Conservation (phyloP, 306 rosid genomes). For the Rosa rugosa region DNA sequence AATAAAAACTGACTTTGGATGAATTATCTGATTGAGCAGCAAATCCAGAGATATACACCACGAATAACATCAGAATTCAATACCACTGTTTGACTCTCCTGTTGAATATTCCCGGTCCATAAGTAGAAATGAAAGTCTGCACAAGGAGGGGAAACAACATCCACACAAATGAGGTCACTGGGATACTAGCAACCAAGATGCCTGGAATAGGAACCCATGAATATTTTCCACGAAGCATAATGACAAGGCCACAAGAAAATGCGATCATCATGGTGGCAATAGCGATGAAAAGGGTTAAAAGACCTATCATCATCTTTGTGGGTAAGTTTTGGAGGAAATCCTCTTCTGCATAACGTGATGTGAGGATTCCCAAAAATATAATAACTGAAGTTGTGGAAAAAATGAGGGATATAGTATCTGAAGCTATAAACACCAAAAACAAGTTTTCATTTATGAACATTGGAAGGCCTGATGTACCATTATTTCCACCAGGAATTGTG, state of each 20-base stretch:
- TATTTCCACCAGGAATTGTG: slow-evolving; percentile 38
- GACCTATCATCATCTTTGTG: slow-evolving; percentile 34
- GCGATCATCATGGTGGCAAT: slow-evolving; percentile 41
- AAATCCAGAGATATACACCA: background rate
- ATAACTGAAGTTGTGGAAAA: slow-evolving; percentile 26
- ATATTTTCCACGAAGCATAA: slow-evolving; percentile 18
- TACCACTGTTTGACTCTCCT: background rate
- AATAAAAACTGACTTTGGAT: background rate
- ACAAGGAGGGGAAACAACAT: slow-evolving; percentile 26
- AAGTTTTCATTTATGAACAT: background rate
- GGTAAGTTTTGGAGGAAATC: slow-evolving; percentile 17
- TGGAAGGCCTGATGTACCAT: background rate
- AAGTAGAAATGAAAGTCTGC: background rate
- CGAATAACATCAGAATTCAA: background rate
- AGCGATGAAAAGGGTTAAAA: slow-evolving; percentile 38
- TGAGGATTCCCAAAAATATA: slow-evolving; percentile 34
- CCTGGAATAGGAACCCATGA: slow-evolving; percentile 24
- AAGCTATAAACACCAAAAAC: slow-evolving; percentile 17
- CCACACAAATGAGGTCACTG: slow-evolving; percentile 23
- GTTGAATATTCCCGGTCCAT: background rate
- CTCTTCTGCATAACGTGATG: slow-evolving; percentile 40
- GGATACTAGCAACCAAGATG: slow-evolving; percentile 17
- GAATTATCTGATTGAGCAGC: background rate
- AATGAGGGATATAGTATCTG: slow-evolving; percentile 33
- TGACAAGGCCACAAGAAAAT: slow-evolving; percentile 31